Evolutionary conservation across 257 asterid genomes (phyloP), one percentile per base, ranked within the genome.

Genomic region (Scutellaria minor): DNA sequence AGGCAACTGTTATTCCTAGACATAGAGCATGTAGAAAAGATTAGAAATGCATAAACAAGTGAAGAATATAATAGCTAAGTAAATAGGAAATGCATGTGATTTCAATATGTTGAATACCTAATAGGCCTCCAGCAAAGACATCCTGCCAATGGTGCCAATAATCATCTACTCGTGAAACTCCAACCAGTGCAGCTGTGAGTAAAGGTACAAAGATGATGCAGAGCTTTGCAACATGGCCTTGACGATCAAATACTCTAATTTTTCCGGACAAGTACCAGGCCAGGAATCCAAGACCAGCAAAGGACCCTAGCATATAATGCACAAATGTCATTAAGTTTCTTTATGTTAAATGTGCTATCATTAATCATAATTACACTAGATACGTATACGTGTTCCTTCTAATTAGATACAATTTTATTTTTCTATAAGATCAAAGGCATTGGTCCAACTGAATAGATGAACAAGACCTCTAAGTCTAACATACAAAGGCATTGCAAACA

Each of bases 81-180:
- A 15, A 66, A 46, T 41, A 15, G 9, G n/a, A 48, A 1, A 70
- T 88, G 11, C 37, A 31, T 31, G 2, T 31, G 37, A 31, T 3
- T 31, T 31, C 37, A 24, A 24, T 2, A 24, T 24, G 37, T 0
- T 31, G 37, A 31, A 31, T 48, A 89, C 97, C 98, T 85, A 93
- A 67, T 58, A 93, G 83, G 45, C 95, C 97, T 65, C 98, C 98
- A 0, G 98, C 82, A 74, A 93, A 93, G 24, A 93, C 98, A 41
- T 93, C 98, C 83, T 90, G 96, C 98, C 98, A 93, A 72, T 93
- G 98, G 81, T 93, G 98, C 97, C 92, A 86, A 70, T 93, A 90
- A 78, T 93, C 98, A 75, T 90, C 97, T 74, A 93, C 97, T 27
- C 98, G 96, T 53, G 97, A 93, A 72, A 87, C 50, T 3, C 87